Evolutionary conservation across 352 stramenopile genomes (phyloP).

Genomic region (Pythium brassicae): DNA sequence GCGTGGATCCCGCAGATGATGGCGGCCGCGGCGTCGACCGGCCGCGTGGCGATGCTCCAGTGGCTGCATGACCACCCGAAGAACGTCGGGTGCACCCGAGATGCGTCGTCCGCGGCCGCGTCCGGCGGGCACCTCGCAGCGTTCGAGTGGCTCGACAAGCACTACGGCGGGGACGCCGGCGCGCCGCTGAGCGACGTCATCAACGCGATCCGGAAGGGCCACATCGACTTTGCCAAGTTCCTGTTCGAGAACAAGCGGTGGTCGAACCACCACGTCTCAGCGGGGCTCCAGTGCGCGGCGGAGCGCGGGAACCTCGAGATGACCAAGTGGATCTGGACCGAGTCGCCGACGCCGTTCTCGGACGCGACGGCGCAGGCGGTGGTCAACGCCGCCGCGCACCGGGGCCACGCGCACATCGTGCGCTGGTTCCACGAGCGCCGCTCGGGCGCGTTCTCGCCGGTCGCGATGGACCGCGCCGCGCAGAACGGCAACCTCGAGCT

Average conservation of each 20-base stretch:
- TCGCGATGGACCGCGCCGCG: not conserved
- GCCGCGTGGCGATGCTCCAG: not conserved
- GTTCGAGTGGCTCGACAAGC: slow-evolving; percentile 3
- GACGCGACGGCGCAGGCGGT: not conserved
- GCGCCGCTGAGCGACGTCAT: not conserved
- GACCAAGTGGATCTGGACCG: not conserved
- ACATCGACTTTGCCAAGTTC: slow-evolving; percentile 4
- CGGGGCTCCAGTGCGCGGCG: not conserved
- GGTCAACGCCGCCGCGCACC: not conserved
- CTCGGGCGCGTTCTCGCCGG: not conserved
- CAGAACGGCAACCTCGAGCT: not conserved
- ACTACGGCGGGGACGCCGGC: not conserved
- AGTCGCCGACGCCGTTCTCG: slow-evolving; percentile 2
- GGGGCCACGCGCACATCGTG: not conserved
- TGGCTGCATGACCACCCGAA: slow-evolving; percentile 4
- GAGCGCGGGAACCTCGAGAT: slow-evolving; percentile 1
- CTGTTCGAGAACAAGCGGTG: slow-evolving; percentile 1
- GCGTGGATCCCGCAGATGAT: slow-evolving; percentile 1
- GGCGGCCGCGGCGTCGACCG: slow-evolving; percentile 2
- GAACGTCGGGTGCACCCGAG: not conserved
- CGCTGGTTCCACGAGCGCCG: slow-evolving; percentile 12
- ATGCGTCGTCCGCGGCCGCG: not conserved
- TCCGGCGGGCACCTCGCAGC: not conserved
- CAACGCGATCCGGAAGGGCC: not conserved
- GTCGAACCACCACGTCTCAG: not conserved